Base-by-base conservation (phyloP, 257 asterid genomes). In the Nicotiana noctiflora region DNA sequence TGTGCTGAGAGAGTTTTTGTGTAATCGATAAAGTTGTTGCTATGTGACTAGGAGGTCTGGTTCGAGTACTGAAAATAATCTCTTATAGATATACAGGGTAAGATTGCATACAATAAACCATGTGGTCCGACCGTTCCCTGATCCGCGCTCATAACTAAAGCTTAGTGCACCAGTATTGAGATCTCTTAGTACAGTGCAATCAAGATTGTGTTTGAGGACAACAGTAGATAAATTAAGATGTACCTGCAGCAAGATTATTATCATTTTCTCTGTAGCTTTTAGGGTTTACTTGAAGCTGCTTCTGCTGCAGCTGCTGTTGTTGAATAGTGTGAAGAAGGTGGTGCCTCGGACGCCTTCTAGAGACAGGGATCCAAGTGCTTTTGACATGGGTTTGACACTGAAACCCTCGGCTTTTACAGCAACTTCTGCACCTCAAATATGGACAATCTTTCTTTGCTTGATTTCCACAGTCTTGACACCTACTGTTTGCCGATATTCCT, bases 281-380 rank as follows among this genome's bases (percentile, higher is more conserved):
- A 88, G 96, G 94, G 91, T 87, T 87, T 63, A 68, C 82, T 57
- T 65, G 74, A 52, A 74, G 55, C 55, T 49, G 87, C 15, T 31
- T 81, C 77, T 25, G 88, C 57, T 52, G 59, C 17, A 63, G 88
- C 0, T 80, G 86, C 32, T 81, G 84, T 15, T 56, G 65, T 61
- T 34, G 70, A 75, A 75, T 17, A 46, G 40, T 72, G 14, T 52
- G 74, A 46, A 72, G 52, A 0, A 79, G 91, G 40, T 84, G 94
- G 44, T 88, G 86, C 14, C 84, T 83, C 17, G 89, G 90, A 5
- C 90, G 93, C 66, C 95, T 34, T 25, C 68, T 82, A 0, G 91
- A 84, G 25, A 90, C 86, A n/a, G 98, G 97, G 6, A 92, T 86
- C 98, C 98, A 93, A 63, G 98, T 93, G 89, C 95, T 93, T 76